Evolutionary conservation across 2,329 filamentous ascomycete genomes (phyloP).

Genomic region (Penicillium crustosum): DNA sequence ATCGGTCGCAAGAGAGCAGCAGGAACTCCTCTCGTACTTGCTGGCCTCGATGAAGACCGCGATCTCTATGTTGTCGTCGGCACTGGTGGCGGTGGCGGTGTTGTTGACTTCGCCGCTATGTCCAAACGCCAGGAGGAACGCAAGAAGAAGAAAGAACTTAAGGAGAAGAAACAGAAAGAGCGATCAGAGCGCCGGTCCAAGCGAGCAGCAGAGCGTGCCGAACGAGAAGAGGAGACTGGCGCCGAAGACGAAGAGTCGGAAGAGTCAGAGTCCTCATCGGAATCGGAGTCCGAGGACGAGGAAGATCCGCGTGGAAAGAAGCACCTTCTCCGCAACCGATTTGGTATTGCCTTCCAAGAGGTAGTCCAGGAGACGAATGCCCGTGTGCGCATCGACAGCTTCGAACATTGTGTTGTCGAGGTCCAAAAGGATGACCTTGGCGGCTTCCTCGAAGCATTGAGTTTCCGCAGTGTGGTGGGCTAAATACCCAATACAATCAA

Average conservation of each 20-base stretch:
- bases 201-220: slow-evolving; percentile 52
- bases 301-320: slow-evolving; percentile 56
- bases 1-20: slow-evolving; percentile 40
- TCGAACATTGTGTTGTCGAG: slow-evolving; percentile 96
- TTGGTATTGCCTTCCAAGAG: slow-evolving; percentile 93
- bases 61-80: slow-evolving; percentile 92
- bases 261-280: slow-evolving; percentile 57
- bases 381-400: slow-evolving; percentile 87
- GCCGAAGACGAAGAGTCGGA: slow-evolving; percentile 64
- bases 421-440: slow-evolving; percentile 94
- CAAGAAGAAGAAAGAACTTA: slow-evolving; percentile 62
- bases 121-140: slow-evolving; percentile 66
- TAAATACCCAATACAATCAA: slow-evolving; percentile 27
- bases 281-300: slow-evolving; percentile 57
- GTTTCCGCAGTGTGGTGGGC: slow-evolving; percentile 80
- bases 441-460: slow-evolving; percentile 86
- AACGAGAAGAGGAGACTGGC: slow-evolving; percentile 51
- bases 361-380: slow-evolving; percentile 90
- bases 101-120: slow-evolving; percentile 64
- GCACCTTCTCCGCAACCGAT: slow-evolving; percentile 79
- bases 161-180: slow-evolving; percentile 62
- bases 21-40: slow-evolving; percentile 84
- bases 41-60: slow-evolving; percentile 80
- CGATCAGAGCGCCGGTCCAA: slow-evolving; percentile 63
- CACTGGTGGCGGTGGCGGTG: slow-evolving; percentile 80